Percentiles rank a stretch among this genome's conserved stretches.
Conservation (phyloP, 208 protist species). For the Ichthyophonus hoferi region DNA sequence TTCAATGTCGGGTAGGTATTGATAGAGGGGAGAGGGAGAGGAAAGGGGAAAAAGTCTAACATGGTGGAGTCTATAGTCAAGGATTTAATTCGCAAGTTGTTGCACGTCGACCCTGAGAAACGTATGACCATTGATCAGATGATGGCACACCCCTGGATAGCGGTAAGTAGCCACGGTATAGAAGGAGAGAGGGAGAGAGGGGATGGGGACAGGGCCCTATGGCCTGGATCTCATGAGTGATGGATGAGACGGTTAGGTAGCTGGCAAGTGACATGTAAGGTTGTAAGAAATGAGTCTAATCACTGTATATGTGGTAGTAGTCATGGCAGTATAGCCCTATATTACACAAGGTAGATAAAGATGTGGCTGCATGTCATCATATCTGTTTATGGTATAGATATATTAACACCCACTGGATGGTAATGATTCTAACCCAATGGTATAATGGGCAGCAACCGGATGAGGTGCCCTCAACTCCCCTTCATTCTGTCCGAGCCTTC, state of each 20-base stretch:
- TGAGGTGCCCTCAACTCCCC: conserved; percentile 20
- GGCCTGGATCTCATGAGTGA: not conserved
- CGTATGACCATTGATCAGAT: conserved; percentile 41
- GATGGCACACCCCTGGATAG: conserved; percentile 44
- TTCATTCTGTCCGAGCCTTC: not conserved
- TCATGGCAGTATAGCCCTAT: not conserved
- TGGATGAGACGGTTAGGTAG: not conserved
- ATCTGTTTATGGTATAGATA: not conserved
- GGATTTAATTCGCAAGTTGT: conserved; percentile 25
- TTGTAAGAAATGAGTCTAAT: not conserved
- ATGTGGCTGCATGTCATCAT: not conserved
- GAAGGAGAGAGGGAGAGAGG: not conserved
- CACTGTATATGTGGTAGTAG: not conserved
- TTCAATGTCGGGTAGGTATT: not conserved
- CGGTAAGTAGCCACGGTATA: conserved; percentile 3
- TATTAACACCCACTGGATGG: not conserved
- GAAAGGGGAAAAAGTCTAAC: no score
- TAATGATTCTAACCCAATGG: not conserved
- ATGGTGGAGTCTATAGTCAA: conserved; percentile 15
- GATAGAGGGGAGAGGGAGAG: no score
- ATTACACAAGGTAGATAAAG: not conserved
- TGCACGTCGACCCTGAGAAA: conserved; percentile 33
- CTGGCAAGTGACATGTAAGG: not conserved
- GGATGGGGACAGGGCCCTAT: not conserved
- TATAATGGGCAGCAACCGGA: not conserved